Evolutionary conservation across 768 basidiomycete species (phyloP), one percentile per base, ranked within the genome.

Genomic region (Kwoniella dejecticola): DNA sequence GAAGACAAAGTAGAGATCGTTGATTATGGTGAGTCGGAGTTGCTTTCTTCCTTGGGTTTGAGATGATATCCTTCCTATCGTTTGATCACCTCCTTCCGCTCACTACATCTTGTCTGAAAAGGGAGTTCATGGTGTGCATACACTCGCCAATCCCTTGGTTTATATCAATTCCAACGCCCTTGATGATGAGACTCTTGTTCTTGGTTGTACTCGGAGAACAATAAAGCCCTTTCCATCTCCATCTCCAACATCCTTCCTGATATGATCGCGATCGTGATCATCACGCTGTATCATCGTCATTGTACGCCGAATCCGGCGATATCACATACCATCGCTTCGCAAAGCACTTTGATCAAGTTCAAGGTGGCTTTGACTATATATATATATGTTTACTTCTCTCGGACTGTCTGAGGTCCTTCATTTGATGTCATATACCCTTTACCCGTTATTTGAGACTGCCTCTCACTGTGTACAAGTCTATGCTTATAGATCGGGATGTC

Each of bases 401-500:
- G 46, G 44, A 56, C 27, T 19, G 29, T 17, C 23, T 36, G 33
- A 36, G 36, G 29, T 1, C 6, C 11, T n/a, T 27, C 7, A 38
- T 23, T 44, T 27, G 2, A 21, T 42, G 11, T 27, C 21, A 6
- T 46, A 30, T 30, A 31, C 33, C 27, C 54, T 45, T 45, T 38
- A 26, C 13, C 54, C 17, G 15, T 36, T 15, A 36, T 7, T 7
- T 36, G 7, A 52, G 29, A 6, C 24, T 19, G 44, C 13, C 41
- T n/a, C 33, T 50, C 6, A 41, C 38, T 42, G 40, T 55, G 10
- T 23, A 42, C 27, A 19, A 7, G 23, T 42, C 26, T 54, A 4
- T 29, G 48, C 38, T 57, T 17, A 23, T 29, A 57, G n/a, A 30
- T n/a, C n/a, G n/a, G n/a, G n/a, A 71, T 71, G 69, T 71, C 69